These are phyloP conservation scores for Rhizopus delemar DNA, from an alignment of 371 early-diverging fungal genomes.

Conservation along the genomic window DNA sequence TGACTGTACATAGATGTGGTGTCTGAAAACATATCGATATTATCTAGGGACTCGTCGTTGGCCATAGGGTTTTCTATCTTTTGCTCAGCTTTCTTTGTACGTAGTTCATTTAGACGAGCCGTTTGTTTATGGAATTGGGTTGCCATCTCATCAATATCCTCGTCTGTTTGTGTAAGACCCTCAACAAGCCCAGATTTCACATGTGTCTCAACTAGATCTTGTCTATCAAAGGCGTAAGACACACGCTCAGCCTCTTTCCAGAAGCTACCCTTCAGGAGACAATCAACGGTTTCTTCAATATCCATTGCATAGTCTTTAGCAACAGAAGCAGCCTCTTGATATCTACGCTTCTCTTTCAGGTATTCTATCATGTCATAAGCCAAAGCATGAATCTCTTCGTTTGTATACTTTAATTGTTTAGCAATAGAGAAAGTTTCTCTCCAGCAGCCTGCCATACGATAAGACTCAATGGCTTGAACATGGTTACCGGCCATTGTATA, in stretches of 20 bases:
- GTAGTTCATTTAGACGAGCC: conserved; percentile 58
- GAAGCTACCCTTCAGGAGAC: conserved; percentile 63
- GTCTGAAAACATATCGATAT: conserved; percentile 92
- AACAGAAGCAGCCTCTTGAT: conserved; percentile 62
- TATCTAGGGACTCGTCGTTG: conserved; percentile 69
- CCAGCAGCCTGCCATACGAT: conserved; percentile 68
- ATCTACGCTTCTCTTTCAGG: conserved; percentile 59
- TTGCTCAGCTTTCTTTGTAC: conserved; percentile 45
- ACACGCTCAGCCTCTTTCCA: conserved; percentile 76
- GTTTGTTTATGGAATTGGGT: conserved; percentile 71
- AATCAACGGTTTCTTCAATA: conserved; percentile 65
- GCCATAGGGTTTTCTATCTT: conserved; percentile 36
- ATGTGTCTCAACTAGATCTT: conserved; percentile 74
- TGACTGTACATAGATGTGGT: conserved; percentile 90
- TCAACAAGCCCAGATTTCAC: conserved; percentile 73
- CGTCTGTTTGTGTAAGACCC: conserved; percentile 61
- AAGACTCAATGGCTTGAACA: conserved; percentile 69
- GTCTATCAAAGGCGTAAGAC: conserved; percentile 54
- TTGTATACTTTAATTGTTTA: conserved; percentile 55
- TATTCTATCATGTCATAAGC: conserved; percentile 55
- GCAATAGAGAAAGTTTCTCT: conserved; percentile 71
- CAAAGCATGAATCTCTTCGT: conserved; percentile 49
- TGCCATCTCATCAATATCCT: conserved; percentile 74
- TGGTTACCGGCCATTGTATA: conserved; percentile 67
- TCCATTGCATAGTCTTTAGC: conserved; percentile 70